These are phyloP conservation scores for Acacia confusa DNA, from an alignment of 306 rosid genomes.

Conservation along the genomic window DNA sequence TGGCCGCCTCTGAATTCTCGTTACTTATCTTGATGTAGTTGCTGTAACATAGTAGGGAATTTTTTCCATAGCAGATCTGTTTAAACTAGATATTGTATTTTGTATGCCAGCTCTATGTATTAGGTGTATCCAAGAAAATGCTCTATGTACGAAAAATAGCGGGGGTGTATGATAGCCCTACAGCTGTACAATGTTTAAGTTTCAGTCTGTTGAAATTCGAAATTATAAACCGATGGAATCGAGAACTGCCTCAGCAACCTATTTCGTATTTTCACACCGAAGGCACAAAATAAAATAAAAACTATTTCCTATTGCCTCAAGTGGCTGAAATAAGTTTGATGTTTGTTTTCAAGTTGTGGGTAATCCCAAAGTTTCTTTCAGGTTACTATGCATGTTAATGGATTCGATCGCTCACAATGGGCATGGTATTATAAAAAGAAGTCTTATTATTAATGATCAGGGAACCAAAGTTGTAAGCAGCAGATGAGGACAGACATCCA, in stretches of 20 bases:
- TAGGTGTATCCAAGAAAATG: neutral
- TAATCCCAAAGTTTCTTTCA: neutral
- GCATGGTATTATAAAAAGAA: neutral
- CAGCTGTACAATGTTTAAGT: neutral
- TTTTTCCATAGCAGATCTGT: neutral
- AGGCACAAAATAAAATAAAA: neutral
- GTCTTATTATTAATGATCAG: neutral
- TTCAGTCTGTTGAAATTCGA: neutral
- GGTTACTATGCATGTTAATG: neutral
- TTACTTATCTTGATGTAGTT: constrained; percentile 16
- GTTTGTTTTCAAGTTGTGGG: neutral
- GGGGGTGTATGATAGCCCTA: neutral
- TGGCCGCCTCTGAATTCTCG: neutral
- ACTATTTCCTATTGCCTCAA: neutral
- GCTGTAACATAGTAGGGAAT: neutral
- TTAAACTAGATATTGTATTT: neutral
- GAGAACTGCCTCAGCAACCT: neutral
- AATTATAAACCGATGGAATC: neutral
- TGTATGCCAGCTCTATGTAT: neutral
- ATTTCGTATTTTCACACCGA: neutral
- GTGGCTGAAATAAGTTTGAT: neutral
- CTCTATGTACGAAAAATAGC: neutral
- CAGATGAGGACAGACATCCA: neutral
- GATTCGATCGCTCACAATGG: neutral
- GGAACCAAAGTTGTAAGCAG: neutral